Base-by-base conservation (phyloP, 2,329 filamentous ascomycete species). In the Pyrenophora teres region DNA sequence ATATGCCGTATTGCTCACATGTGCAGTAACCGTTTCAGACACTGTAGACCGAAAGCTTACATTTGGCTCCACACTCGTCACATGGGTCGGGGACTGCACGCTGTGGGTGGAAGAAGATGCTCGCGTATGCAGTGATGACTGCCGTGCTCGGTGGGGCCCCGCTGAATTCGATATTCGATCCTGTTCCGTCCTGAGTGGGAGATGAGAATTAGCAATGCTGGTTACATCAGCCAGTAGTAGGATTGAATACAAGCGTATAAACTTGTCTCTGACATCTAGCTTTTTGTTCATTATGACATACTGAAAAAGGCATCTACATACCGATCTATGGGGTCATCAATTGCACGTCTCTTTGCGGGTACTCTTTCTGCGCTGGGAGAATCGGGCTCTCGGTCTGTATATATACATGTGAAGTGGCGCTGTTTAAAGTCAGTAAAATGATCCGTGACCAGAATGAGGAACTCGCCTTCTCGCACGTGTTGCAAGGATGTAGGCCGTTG, bases 401-500 rank as follows among this genome's bases (percentile, higher is more conserved):
- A 76, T 35, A 70, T 64, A 56, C 73, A 76, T 21, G 68, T 70
- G 49, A 76, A 76, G 37, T 73, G 73, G 38, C 73, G 70, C 72
- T 74, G 52, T 12, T n/a, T n/a, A n/a, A 13, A 6, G 57, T 71
- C 42, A 70, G 61, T 49, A 48, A 9, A 21, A 2, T 25, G 18
- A 41, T 27, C 15, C 21, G 44, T 33, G 35, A 19, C 10, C 30
- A 25, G 18, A 10, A 30, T 12, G 32, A 25, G 5, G 9, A 18
- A 35, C 44, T 73, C 67, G 82, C 79, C 72, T 83, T 85, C 38
- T 76, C 72, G 70, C 84, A 87, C 19, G 81, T 82, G 52, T 78
- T 78, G 69, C 84, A 87, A 32, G 83, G 83, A 44, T 75, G 77
- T 40, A 77, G 64, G 21, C 83, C 83, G 70, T 86, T 83, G 70